Base-by-base conservation (phyloP, 495 filamentous ascomycete genomes). In the Aspergillus biplanus region DNA sequence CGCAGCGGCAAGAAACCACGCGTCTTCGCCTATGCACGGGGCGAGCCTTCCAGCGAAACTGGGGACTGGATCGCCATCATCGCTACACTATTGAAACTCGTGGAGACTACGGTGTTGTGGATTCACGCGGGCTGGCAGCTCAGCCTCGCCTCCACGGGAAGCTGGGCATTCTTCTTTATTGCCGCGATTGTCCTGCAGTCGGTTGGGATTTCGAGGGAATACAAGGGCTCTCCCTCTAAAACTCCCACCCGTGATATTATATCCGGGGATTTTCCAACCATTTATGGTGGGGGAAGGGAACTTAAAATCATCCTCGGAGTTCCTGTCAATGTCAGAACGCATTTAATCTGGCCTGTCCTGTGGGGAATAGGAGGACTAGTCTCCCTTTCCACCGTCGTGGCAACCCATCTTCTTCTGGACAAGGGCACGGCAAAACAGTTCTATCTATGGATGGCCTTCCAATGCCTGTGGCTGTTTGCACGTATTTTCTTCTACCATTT, bases 401-500 rank as follows among this genome's bases (percentile, higher is more conserved):
- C 46, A 12, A 48, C 46, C n/a, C 46, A 48, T 16, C 46, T 48
- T 1, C 8, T 48, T 48, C 46, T 48, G 11, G 46, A 48, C 11
- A 48, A 48, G 46, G 46, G 11, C 8, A 48, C 46, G 0, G 46
- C 46, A 4, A 48, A 48, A 16, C 46, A 48, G 46, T 48, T 48
- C 46, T 48, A 48, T 48, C 46, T 48, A 1, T 48, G 46, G 46
- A 48, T 48, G 46, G 8, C 46, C 46, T 48, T 48, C n/a, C 46
- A 48, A 48, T 48, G 46, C n/a, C 46, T 48, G n/a, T 48, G 46
- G 46, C 46, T 48, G 4, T 48, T 48, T 16, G 46, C 46, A 4
- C 46, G 46, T 12, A 48, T 48, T 16, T 16, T 48, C 11, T 48
- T 48, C 46, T 48, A 4, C 5, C 46, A 48, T 48, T 48, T 48